Evolutionary conservation across 2,329 filamentous ascomycete species (phyloP).

Genomic region (Pezicula carpinea): DNA sequence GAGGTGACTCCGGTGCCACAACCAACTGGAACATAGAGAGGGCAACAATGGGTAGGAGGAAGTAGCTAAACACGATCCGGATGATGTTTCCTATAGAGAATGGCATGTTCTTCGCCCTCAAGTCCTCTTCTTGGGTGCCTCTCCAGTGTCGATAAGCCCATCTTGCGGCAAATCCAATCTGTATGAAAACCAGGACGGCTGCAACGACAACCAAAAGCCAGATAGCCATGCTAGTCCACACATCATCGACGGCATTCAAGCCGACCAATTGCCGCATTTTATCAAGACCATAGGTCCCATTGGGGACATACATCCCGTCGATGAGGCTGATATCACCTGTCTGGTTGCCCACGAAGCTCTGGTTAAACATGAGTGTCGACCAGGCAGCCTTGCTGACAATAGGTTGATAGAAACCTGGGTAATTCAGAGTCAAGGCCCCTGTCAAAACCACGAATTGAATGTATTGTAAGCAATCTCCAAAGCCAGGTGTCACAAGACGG

Average conservation of each 20-base stretch:
- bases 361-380: constrained; percentile 89
- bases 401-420: constrained; percentile 93
- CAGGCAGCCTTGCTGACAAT: constrained; percentile 82
- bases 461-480: constrained; percentile 94
- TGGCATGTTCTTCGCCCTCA: constrained; percentile 86
- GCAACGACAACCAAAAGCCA: constrained; percentile 79
- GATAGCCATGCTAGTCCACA: constrained; percentile 92
- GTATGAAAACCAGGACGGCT: constrained; percentile 62
- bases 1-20: constrained; percentile 61
- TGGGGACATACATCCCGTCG: constrained; percentile 83
- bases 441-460: constrained; percentile 89
- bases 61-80: constrained; percentile 87
- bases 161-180: constrained; percentile 70
- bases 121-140: constrained; percentile 74
- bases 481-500: constrained; percentile 88
- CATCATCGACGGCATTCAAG: constrained; percentile 68
- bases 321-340: constrained; percentile 61
- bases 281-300: constrained; percentile 75
- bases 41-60: constrained; percentile 80
- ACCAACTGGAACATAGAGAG: constrained; percentile 91
- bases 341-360: constrained; percentile 73
- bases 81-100: constrained; percentile 78
- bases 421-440: constrained; percentile 79
- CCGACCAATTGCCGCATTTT: constrained; percentile 77
- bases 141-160: constrained; percentile 72